A percentile compares a stretch with the other conserved stretches of the same genome.
phyloP scores from a whole-genome alignment of 257 asterid species.

The Ligustrum vulgare region DNA sequence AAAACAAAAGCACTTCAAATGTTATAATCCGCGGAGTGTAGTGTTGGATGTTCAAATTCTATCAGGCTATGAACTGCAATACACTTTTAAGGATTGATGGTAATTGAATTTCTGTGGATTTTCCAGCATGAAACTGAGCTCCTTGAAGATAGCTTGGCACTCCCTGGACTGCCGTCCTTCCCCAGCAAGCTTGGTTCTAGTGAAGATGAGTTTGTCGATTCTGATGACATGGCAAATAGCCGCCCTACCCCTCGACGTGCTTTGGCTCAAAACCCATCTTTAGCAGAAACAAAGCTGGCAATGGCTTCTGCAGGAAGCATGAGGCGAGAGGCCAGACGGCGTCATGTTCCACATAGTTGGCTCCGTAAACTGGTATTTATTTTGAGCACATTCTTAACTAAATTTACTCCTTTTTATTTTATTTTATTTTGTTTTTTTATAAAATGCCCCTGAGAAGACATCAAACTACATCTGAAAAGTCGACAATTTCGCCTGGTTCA shows the following conservation, averaged over 20 bases:
- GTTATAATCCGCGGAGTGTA: neutral
- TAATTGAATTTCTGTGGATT: constrained; percentile 17
- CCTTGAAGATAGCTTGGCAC: constrained; percentile 77
- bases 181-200: constrained; percentile 88
- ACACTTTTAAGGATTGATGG: constrained; percentile 2
- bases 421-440: neutral
- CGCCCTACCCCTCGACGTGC: constrained; percentile 50
- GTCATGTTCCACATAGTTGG: constrained; percentile 64
- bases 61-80: constrained; percentile 1
- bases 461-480: neutral
- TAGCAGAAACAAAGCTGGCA: constrained; percentile 54
- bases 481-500: constrained; percentile 9
- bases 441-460: neutral
- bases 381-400: constrained; percentile 9
- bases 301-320: constrained; percentile 50
- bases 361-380: constrained; percentile 69
- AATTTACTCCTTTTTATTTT: neutral
- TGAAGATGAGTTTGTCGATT: constrained; percentile 89
- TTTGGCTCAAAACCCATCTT: constrained; percentile 47
- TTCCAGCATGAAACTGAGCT: constrained; percentile 91
- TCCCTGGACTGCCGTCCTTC: constrained; percentile 81
- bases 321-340: constrained; percentile 63
- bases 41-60: neutral
- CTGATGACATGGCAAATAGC: constrained; percentile 76
- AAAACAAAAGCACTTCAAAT: neutral